Evolutionary conservation across 768 basidiomycete species (phyloP).

Genomic region (Dioszegia crocea): DNA sequence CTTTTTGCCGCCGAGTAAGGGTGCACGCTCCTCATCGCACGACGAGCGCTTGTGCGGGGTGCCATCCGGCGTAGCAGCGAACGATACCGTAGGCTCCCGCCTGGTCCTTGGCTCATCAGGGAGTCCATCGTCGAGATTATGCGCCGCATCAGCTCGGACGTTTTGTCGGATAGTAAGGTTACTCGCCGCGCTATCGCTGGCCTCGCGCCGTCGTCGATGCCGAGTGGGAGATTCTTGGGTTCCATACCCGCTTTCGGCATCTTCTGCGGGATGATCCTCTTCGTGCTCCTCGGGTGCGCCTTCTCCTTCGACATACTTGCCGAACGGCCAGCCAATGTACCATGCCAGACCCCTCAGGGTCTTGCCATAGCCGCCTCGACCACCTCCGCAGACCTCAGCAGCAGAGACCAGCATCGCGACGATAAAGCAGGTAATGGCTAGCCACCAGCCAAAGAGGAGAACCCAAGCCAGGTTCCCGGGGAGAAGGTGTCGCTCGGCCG

Average conservation of each 20-base stretch:
- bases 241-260: constrained; percentile 47
- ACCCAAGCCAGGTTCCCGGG: constrained; percentile 95
- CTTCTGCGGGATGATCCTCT: constrained; percentile 28
- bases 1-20: constrained; percentile 20
- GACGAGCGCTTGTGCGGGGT: neutral
- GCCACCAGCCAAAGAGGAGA: constrained; percentile 87
- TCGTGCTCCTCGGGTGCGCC: constrained; percentile 36
- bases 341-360: constrained; percentile 87
- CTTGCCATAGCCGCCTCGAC: constrained; percentile 71
- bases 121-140: neutral
- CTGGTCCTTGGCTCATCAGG: constrained; percentile 8
- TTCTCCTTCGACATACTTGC: constrained; percentile 91
- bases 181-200: constrained; percentile 33
- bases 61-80: constrained; percentile 29
- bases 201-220: constrained; percentile 15
- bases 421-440: constrained; percentile 66
- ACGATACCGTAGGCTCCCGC: constrained; percentile 48
- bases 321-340: constrained; percentile 98
- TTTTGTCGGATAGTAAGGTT: constrained; percentile 21
- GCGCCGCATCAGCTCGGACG: neutral
- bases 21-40: constrained; percentile 19
- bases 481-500: constrained; percentile 84
- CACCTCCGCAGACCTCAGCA: constrained; percentile 66
- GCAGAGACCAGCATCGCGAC: constrained; percentile 66
- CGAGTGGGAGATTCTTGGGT: constrained; percentile 4